A percentile compares a stretch with the other conserved stretches of the same genome.
Conservation (phyloP, 1,284 basidiomycete species). For the Thelephora terrestris region DNA sequence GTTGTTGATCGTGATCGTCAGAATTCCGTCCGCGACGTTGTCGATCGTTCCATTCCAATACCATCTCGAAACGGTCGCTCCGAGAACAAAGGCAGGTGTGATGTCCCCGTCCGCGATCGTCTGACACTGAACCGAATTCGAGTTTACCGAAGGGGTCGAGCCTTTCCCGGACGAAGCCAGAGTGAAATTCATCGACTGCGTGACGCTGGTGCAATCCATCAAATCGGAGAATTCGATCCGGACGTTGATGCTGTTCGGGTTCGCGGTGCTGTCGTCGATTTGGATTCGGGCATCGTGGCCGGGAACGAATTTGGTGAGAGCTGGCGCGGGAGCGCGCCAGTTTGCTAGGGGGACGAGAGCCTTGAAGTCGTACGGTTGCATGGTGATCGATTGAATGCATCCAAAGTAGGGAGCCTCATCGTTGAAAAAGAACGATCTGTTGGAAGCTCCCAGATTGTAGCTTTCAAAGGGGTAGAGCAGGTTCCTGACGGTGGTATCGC, state of each 20-base stretch:
- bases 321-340: constrained; percentile 63
- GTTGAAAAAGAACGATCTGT: constrained; percentile 48
- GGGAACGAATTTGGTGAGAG: constrained; percentile 69
- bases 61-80: constrained; percentile 51
- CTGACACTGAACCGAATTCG: constrained; percentile 35
- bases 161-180: constrained; percentile 62
- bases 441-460: constrained; percentile 57
- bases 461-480: constrained; percentile 76
- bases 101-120: constrained; percentile 30
- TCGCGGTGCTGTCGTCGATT: constrained; percentile 35
- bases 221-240: constrained; percentile 65
- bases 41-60: constrained; percentile 63
- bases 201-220: constrained; percentile 69
- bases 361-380: constrained; percentile 75
- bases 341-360: constrained; percentile 57
- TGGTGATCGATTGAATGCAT: constrained; percentile 54
- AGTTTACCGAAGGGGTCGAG: constrained; percentile 38
- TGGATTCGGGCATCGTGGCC: constrained; percentile 76
- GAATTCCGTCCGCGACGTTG: constrained; percentile 71
- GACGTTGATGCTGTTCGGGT: constrained; percentile 56
- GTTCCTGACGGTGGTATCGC: constrained; percentile 56
- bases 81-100: constrained; percentile 37
- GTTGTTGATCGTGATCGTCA: constrained; percentile 60
- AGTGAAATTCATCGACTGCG: constrained; percentile 46
- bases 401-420: constrained; percentile 55